Percentiles rank a stretch among this genome's conserved stretches.
Evolutionary conservation across 768 basidiomycete species (phyloP).

Genomic region (Xerocomellus dryophilus): DNA sequence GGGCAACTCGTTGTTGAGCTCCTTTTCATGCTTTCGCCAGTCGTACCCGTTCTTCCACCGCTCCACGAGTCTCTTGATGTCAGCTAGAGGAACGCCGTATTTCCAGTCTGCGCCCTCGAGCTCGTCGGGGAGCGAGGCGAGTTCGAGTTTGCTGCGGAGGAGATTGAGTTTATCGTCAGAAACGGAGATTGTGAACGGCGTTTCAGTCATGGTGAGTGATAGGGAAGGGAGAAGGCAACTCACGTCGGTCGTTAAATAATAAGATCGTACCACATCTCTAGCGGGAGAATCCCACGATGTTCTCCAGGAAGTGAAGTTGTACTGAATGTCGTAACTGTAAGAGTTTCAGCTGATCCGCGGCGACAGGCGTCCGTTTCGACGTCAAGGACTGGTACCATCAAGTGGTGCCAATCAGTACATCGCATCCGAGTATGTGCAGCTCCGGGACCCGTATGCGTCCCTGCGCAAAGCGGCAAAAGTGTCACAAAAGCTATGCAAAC

Average conservation of each 20-base stretch:
- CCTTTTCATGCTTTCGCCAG: conserved; percentile 52
- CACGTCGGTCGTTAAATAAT: too few relatives aligned
- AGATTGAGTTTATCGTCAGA: conserved; percentile 39
- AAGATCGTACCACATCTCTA: too few relatives aligned
- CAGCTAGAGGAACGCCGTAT: conserved; percentile 50
- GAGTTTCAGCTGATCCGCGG: not conserved
- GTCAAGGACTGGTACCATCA: too few relatives aligned
- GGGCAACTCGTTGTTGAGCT: conserved; percentile 50
- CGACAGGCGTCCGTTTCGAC: not conserved
- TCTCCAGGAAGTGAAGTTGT: not conserved
- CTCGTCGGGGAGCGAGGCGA: conserved; percentile 55
- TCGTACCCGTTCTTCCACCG: conserved; percentile 54
- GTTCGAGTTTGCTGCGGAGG: conserved; percentile 46
- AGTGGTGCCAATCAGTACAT: too few relatives aligned
- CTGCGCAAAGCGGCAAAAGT: not conserved
- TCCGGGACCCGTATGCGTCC: not conserved
- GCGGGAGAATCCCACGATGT: not conserved
- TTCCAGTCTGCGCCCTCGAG: conserved; percentile 47
- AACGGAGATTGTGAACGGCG: conserved; percentile 47
- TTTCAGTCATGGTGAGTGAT: conserved; percentile 29
- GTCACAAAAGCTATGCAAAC: too few relatives aligned
- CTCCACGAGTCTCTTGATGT: conserved; percentile 45
- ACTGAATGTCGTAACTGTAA: too few relatives aligned
- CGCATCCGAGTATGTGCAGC: too few relatives aligned
- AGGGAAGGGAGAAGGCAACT: too few relatives aligned